These are phyloP conservation scores for Globisporangium okanoganense DNA, from an alignment of 352 stramenopile genomes.

Conservation along the genomic window DNA sequence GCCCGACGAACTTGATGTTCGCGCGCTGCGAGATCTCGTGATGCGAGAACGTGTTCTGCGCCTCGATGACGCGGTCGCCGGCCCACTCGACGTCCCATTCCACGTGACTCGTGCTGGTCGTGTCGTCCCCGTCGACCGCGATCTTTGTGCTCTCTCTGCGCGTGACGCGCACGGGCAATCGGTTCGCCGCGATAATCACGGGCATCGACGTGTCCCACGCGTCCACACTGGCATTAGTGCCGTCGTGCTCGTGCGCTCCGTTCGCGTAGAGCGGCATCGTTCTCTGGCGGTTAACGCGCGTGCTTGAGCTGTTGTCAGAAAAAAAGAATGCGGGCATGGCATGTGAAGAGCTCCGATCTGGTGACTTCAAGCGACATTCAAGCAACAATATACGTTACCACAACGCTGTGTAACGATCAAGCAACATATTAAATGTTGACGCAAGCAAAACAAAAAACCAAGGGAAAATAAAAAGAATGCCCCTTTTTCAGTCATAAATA, in stretches of 20 bases:
- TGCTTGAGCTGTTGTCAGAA: neutral
- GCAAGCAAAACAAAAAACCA: no score
- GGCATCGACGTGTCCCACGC: conserved; percentile 52
- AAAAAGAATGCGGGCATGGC: neutral
- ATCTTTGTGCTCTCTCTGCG: conserved; percentile 8
- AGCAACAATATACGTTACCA: neutral
- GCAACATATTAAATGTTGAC: no score
- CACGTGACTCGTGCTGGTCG: neutral
- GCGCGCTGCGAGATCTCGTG: conserved; percentile 60
- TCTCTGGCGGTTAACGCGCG: no score
- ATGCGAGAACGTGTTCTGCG: conserved; percentile 71
- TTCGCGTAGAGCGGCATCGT: neutral
- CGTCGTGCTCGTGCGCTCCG: neutral
- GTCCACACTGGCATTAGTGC: conserved; percentile 11
- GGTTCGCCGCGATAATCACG: conserved; percentile 73
- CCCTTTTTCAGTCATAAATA: no score
- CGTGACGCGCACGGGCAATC: conserved; percentile 48
- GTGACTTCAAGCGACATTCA: neutral
- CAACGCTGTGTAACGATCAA: no score
- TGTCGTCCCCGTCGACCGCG: neutral
- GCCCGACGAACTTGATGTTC: conserved; percentile 73
- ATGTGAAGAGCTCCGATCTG: neutral
- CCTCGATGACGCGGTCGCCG: conserved; percentile 69
- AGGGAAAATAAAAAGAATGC: no score
- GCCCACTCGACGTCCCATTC: conserved; percentile 67